Evolutionary conservation across 2,329 filamentous ascomycete species (phyloP), one percentile per base, ranked within the genome.

Genomic region (Phaeosphaeriaceae sp.): DNA sequence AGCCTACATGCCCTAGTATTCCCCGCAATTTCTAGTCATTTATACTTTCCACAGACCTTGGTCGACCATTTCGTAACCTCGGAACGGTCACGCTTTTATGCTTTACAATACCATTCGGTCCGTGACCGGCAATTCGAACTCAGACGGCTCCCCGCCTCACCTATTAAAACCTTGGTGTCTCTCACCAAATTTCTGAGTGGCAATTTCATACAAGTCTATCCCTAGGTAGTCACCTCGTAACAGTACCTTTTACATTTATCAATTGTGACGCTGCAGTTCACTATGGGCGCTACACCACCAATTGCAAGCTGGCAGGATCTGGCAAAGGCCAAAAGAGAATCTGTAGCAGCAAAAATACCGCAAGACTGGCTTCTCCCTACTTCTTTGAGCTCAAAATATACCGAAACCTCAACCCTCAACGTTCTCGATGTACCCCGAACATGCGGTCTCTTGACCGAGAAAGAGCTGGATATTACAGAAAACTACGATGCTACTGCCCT

Each of bases 381-480:
- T 13, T 56, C 55, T 1, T 48, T 61, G 13, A 58, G 56, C 6
- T 45, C 54, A 0, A 42, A 59, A 18, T 59, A 66, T 41, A 53
- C 52, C 1, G 53, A 58, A 26, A 59, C 54, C 1, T 61, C 66
- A 1, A 45, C 59, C 6, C 44, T 63, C 20, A 64, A 48, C 17
- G 71, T 72, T 1, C 46, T 74, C 4, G 60, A 68, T 23, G 54
- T 74, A 0, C 72, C 71, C 0, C 40, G 52, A 3, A 61, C 52
- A 18, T 67, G 67, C 41, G 68, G 67, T 6, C 47, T 75, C 20
- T 49, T 75, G 11, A 66, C 63, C 0, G 42, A 53, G 6, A 51
- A 60, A 30, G 72, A 75, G 46, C 42, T 74, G 1, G 58, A 63
- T 1, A 58, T 75, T 12, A 75, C 73, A 1, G 69, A 71, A 32